phyloP scores from a whole-genome alignment of 495 filamentous ascomycete species.

The Aspergillus sparsus region DNA sequence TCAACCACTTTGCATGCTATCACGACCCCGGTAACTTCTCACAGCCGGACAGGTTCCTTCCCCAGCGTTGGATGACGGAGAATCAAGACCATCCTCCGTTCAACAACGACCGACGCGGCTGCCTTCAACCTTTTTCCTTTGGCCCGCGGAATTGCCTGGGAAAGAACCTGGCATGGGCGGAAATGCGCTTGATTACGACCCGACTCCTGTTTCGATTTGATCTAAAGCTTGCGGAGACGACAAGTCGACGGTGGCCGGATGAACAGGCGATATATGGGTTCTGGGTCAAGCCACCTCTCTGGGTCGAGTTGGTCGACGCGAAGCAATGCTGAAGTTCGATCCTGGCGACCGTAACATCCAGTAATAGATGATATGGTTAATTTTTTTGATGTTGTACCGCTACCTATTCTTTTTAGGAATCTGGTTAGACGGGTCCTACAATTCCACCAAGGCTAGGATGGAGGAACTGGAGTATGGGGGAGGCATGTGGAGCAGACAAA shows the following conservation, averaged over 20 bases:
- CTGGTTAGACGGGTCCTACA: too few species aligned
- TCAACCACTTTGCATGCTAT: conserved; percentile 23
- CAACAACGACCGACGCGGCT: conserved; percentile 28
- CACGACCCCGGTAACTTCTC: conserved; percentile 24
- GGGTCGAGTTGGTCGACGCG: neutral
- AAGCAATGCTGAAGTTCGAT: neutral
- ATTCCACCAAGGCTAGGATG: too few species aligned
- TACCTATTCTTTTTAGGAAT: too few species aligned
- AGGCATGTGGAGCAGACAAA: too few species aligned
- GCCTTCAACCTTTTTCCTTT: conserved; percentile 39
- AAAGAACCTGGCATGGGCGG: conserved; percentile 25
- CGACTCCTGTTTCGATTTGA: conserved; percentile 10
- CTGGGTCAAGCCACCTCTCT: conserved; percentile 4
- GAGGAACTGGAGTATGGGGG: too few species aligned
- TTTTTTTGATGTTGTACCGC: too few species aligned
- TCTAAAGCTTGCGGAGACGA: neutral
- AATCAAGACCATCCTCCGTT: conserved; percentile 13
- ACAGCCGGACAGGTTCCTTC: conserved; percentile 34
- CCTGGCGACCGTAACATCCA: too few species aligned
- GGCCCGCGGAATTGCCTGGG: conserved; percentile 46
- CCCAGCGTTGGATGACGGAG: conserved; percentile 44
- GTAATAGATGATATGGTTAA: too few species aligned
- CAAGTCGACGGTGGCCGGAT: neutral
- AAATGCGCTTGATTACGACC: conserved; percentile 10
- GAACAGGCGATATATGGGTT: conserved; percentile 3